A percentile compares a stretch with the other conserved stretches of the same genome.
phyloP scores from a whole-genome alignment of 768 basidiomycete genomes.

The Mycena rebaudengoi region DNA sequence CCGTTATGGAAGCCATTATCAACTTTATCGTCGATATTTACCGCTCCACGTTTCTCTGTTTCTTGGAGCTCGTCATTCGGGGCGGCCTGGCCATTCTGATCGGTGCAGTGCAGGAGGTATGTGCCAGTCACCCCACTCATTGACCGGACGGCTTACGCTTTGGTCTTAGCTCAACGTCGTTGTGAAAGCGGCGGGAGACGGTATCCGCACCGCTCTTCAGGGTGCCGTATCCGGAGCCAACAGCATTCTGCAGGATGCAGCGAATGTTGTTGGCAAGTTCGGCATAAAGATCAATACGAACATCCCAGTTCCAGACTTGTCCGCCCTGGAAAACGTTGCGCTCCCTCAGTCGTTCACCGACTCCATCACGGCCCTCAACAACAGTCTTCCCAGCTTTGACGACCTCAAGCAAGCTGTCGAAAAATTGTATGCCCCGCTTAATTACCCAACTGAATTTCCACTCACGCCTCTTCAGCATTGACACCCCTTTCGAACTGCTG shows the following conservation, averaged over 20 bases:
- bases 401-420: conserved; percentile 76
- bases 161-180: conserved; percentile 84
- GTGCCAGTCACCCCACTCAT: too few relatives aligned
- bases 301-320: conserved; percentile 79
- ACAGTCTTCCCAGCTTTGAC: conserved; percentile 78
- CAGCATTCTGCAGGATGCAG: conserved; percentile 61
- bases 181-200: conserved; percentile 64
- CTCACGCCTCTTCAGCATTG: conserved; percentile 57
- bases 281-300: conserved; percentile 68
- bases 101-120: conserved; percentile 82
- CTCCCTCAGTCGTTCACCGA: conserved; percentile 82
- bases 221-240: conserved; percentile 75
- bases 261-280: conserved; percentile 77
- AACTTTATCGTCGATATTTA: conserved; percentile 94
- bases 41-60: conserved; percentile 93
- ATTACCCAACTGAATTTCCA: not conserved
- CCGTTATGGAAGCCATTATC: conserved; percentile 86
- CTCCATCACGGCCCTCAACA: conserved; percentile 79
- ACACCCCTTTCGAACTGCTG: conserved; percentile 87
- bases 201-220: conserved; percentile 77
- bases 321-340: conserved; percentile 77
- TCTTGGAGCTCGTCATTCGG: conserved; percentile 87
- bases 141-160: too few relatives aligned
- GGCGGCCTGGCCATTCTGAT: conserved; percentile 85
- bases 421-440: conserved; percentile 61